These are phyloP conservation scores for Heliamphora ciliata DNA, from an alignment of 179 eudicot species.

Conservation along the genomic window DNA sequence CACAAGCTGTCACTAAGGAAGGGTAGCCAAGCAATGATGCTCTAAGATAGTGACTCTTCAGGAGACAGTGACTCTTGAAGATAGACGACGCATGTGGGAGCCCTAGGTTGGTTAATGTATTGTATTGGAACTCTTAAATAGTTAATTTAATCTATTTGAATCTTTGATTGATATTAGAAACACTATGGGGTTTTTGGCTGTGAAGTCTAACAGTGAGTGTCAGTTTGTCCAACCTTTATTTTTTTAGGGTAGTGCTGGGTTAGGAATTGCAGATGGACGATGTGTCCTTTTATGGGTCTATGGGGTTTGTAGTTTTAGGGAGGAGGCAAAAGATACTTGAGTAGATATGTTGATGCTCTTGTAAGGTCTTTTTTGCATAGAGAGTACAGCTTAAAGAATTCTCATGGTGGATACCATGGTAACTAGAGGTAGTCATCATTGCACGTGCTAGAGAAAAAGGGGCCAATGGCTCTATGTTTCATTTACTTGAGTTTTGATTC, in stretches of 20 bases:
- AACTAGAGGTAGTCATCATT: too few species aligned
- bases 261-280: background rate
- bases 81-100: too few species aligned
- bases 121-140: background rate
- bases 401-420: too few species aligned
- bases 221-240: background rate
- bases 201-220: constrained; percentile 1
- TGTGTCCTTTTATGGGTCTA: background rate
- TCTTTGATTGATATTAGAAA: background rate
- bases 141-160: background rate
- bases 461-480: too few species aligned
- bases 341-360: constrained; percentile 3
- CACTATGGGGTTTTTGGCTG: background rate
- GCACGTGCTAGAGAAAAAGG: too few species aligned
- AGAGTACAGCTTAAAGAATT: background rate
- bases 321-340: background rate
- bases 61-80: too few species aligned
- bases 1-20: too few species aligned
- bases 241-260: background rate
- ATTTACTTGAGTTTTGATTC: too few species aligned
- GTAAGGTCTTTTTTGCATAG: background rate
- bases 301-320: background rate
- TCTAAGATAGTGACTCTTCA: too few species aligned
- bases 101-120: background rate
- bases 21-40: too few species aligned